Base-by-base conservation (phyloP, 2,329 filamentous ascomycete genomes). In the Colletotrichum falcatum region DNA sequence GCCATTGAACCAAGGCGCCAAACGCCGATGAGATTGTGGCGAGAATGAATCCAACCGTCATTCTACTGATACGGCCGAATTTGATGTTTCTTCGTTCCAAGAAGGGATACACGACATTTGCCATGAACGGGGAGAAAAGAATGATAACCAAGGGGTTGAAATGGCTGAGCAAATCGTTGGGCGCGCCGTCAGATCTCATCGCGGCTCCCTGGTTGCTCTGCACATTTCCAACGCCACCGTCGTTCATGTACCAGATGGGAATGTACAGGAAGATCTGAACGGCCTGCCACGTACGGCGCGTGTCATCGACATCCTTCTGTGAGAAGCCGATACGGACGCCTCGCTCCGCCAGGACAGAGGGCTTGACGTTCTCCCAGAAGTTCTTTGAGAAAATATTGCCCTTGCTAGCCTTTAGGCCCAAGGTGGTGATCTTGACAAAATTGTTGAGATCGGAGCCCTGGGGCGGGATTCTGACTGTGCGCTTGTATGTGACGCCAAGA, bases 221-320 rank as follows among this genome's bases (percentile, higher is more conserved):
- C 2, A 78, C 73, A 30, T 74, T 77, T n/a, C 79, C 81, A 35
- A 83, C 76, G 33, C 81, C 82, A 18, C 81, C 81, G 61, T 83
- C 79, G 72, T 82, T 83, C 71, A 82, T 73, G 66, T 75, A 76
- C 74, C 80, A 82, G 6, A 83, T 75, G 6, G 82, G 82, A 39
- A 83, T 78, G 72, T 82, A 83, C 33, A 82, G 75, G 75, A 82
- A 81, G 76, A 84, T 79, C 66, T 80, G 76, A n/a, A 79, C 80
- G 7, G 82, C 83, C 33, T 79, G 74, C 75, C 80, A 80, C 0
- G 82, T 84, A 76, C 90, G 88, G 65, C 83, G 83, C 18, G 91
- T 86, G 74, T 92, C 90, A 74, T 89, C 88, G 61, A 94, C 90
- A 83, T 90, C 91, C 44, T 86, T 86, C 74, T 92, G 89, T 53